Percentiles rank a stretch among this genome's conserved stretches.
These are phyloP conservation scores for Trametes pubescens DNA, from an alignment of 1,284 basidiomycete species.

Conservation along the genomic window DNA sequence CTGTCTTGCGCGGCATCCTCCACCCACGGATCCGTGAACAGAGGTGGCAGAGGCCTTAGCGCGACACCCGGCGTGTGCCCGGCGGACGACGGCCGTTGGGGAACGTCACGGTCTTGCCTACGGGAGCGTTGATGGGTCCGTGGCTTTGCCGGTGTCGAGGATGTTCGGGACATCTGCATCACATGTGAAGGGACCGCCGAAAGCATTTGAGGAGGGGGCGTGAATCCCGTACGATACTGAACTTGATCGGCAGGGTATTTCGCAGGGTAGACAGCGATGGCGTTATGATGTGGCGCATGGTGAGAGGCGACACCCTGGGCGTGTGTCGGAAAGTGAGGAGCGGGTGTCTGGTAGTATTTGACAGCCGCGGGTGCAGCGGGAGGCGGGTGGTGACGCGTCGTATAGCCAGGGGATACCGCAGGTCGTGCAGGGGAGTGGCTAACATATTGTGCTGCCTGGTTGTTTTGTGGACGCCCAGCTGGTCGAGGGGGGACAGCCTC, in stretches of 20 bases:
- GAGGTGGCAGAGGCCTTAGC: not conserved
- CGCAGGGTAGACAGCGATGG: not conserved
- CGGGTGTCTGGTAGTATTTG: not conserved
- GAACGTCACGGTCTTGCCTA: not conserved
- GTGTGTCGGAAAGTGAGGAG: not conserved
- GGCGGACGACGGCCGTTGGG: slow-evolving; percentile 3
- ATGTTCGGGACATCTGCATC: not conserved
- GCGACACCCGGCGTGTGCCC: slow-evolving; percentile 2
- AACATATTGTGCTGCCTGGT: too few relatives aligned
- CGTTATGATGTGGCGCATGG: too few relatives aligned
- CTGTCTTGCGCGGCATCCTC: not conserved
- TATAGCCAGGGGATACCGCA: not conserved
- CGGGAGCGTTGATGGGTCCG: not conserved
- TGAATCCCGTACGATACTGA: not conserved
- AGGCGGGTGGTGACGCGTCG: not conserved
- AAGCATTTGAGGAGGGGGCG: too few relatives aligned
- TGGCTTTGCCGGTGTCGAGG: not conserved
- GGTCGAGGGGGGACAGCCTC: not conserved
- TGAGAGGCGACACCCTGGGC: not conserved
- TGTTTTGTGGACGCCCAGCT: too few relatives aligned
- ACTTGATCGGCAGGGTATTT: not conserved
- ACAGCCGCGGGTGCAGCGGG: not conserved
- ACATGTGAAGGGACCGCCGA: not conserved
- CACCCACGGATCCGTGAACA: not conserved
- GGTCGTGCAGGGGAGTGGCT: not conserved